Evolutionary conservation across 2,329 filamentous ascomycete genomes (phyloP), one percentile per base, ranked within the genome.

Genomic region (Cytospora schulzeri): DNA sequence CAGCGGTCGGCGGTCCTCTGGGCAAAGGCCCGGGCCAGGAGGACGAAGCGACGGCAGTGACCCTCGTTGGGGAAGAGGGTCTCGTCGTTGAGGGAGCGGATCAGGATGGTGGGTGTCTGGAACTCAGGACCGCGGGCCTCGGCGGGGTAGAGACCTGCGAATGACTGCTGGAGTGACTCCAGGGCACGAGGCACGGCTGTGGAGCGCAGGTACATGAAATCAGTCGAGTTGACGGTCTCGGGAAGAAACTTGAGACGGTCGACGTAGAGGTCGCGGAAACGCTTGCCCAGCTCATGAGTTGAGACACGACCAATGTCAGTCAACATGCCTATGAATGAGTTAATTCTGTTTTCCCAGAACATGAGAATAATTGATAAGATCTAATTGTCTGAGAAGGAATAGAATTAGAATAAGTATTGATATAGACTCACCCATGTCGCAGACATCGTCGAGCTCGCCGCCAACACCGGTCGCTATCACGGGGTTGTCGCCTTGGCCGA

Each of bases 61-160:
- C 82, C 80, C 70, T 92, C 90, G 74, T 94, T 95, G 24, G 91
- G 91, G 74, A 89, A 92, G 1, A 94, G 82, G 0, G 90, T 94
- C 79, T 95, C 91, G 71, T 93, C 89, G 53, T 81, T 82, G 5
- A 85, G 81, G 4, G 85, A 80, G 48, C 91, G 83, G 12, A 83
- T 84, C 58, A 92, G 78, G 68, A 93, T 89, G 7, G 87, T 87
- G 0, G 89, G 85, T 0, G 85, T 79, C 0, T 85, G 81, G 66
- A 91, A 86, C 61, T 72, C 63, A 57, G 71, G 70, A 24, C 67
- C 59, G 3, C 82, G 80, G 12, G 78, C 72, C 31, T 75, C 71
- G 0, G 78, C 72, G 0, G 91, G 91, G 72, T 94, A 95, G 73
- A 95, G 83, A 29, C 90, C 91, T 71, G 84, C 83, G 72, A 93